Base-by-base conservation (phyloP, 768 basidiomycete species). In the Ramaria sp. region DNA sequence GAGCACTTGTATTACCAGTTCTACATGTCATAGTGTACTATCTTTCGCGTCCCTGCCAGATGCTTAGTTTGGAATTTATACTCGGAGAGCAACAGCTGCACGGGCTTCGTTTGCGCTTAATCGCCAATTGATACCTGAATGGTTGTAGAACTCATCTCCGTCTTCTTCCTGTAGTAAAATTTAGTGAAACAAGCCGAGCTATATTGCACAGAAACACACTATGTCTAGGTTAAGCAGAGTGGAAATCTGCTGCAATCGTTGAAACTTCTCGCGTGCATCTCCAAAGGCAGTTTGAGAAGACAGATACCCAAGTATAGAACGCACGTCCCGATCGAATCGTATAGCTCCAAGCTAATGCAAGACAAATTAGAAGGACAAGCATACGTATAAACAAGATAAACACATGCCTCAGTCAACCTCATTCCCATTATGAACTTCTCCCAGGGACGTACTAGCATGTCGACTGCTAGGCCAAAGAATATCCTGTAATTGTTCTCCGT, bases 401-500 rank as follows among this genome's bases (percentile, higher is more conserved):
- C 13, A n/a, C 8, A 10, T 60, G 86, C 93, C 77, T 98, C 95
- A 10, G 88, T 88, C 65, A 88, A 97, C 67, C 78, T 85, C 62
- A 95, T 74, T 0, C 79, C 75, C 61, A 83, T 73, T 20, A 93
- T 73, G 60, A 83, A 79, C 66, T 89, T 95, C 70, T 99, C 96
- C 93, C 93, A 97, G 42, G 93, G 94, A 45, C 89, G 77, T n/a
- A 96, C 80, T 18, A 98, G 72, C 6, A 88, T 79, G 63, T 95
- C 93, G 15, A 98, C 76, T 0, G 83, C 83, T 36, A 95, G 76
- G 8, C 81, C 80, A 63, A 94, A 95, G 69, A 98, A 83, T 22
- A 83, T 65, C 9, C 87, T 83, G 64, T 86, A 96, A 66, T 97
- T 98, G 45, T 69, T 75, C 55, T 95, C 90, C 0, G 92, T 95